These are phyloP conservation scores for Pseudocercospora pini-densiflorae DNA, from an alignment of 2,329 filamentous ascomycete genomes.

Conservation along the genomic window DNA sequence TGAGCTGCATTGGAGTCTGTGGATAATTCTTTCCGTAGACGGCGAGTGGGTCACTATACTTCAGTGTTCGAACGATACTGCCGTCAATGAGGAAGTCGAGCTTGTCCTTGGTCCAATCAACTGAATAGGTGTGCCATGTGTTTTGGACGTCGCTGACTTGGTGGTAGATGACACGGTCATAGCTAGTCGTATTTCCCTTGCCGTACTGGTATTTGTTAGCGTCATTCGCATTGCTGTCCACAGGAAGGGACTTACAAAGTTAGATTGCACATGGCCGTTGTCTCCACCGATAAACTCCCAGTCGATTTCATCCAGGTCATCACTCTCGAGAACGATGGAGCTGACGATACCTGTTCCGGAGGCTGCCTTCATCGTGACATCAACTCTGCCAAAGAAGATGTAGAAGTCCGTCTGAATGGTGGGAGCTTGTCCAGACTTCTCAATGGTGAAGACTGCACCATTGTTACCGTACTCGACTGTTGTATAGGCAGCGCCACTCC, in stretches of 20 bases:
- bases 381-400: constrained; percentile 82
- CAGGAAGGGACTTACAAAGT: constrained; percentile 63
- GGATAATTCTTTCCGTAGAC: constrained; percentile 71
- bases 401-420: constrained; percentile 65
- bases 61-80: constrained; percentile 69
- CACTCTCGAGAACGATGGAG: constrained; percentile 79
- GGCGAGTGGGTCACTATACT: constrained; percentile 62
- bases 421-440: constrained; percentile 75
- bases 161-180: constrained; percentile 69
- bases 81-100: constrained; percentile 75
- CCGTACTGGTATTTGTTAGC: constrained; percentile 34
- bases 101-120: constrained; percentile 69
- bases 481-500: constrained; percentile 66
- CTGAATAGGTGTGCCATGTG: constrained; percentile 72
- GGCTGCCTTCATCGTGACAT: constrained; percentile 77
- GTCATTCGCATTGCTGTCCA: neutral
- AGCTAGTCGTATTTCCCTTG: constrained; percentile 72
- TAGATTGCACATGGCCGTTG: constrained; percentile 65
- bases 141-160: constrained; percentile 59
- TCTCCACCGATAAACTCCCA: constrained; percentile 78
- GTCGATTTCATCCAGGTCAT: constrained; percentile 84
- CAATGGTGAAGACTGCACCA: constrained; percentile 74
- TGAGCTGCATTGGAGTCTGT: constrained; percentile 76
- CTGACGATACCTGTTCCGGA: constrained; percentile 76
- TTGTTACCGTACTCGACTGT: constrained; percentile 63